These are phyloP conservation scores for Penicillium nucicola DNA, from an alignment of 495 filamentous ascomycete species.

Conservation along the genomic window DNA sequence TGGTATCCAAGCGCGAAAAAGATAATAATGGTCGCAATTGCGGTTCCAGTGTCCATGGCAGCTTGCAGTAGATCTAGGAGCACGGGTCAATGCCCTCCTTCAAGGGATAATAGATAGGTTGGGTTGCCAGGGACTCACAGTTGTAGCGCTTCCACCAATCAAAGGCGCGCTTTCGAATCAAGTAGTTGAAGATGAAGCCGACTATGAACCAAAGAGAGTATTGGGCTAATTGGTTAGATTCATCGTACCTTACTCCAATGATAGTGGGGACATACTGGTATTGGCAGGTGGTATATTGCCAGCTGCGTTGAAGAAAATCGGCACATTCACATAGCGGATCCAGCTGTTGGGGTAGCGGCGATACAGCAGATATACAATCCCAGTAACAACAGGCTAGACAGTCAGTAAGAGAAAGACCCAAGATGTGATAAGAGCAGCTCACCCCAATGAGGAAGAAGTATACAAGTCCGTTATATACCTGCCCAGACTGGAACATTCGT, in stretches of 20 bases:
- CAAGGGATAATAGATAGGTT: neutral
- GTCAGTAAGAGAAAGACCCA: neutral
- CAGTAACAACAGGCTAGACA: conserved; percentile 17
- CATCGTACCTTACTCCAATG: neutral
- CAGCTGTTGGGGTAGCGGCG: conserved; percentile 36
- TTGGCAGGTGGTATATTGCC: conserved; percentile 41
- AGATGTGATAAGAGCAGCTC: neutral
- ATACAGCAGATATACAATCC: conserved; percentile 34
- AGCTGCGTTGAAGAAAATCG: conserved; percentile 43
- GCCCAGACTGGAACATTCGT: conserved; percentile 37
- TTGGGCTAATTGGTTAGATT: conserved; percentile 18
- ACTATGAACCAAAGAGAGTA: conserved; percentile 53
- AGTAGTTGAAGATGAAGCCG: conserved; percentile 59
- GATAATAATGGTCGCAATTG: conserved; percentile 52
- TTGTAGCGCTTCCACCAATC: conserved; percentile 70
- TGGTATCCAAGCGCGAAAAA: conserved; percentile 52
- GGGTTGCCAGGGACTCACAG: conserved; percentile 25
- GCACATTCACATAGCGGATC: conserved; percentile 38
- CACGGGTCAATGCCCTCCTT: neutral
- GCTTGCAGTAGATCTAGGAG: conserved; percentile 53
- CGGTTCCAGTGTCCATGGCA: conserved; percentile 65
- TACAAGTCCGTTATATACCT: conserved; percentile 33
- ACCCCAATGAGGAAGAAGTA: conserved; percentile 43
- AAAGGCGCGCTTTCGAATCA: conserved; percentile 51
- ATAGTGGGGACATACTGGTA: conserved; percentile 11